These are phyloP conservation scores for Xylaria longipes DNA, from an alignment of 495 filamentous ascomycete genomes.

Conservation along the genomic window DNA sequence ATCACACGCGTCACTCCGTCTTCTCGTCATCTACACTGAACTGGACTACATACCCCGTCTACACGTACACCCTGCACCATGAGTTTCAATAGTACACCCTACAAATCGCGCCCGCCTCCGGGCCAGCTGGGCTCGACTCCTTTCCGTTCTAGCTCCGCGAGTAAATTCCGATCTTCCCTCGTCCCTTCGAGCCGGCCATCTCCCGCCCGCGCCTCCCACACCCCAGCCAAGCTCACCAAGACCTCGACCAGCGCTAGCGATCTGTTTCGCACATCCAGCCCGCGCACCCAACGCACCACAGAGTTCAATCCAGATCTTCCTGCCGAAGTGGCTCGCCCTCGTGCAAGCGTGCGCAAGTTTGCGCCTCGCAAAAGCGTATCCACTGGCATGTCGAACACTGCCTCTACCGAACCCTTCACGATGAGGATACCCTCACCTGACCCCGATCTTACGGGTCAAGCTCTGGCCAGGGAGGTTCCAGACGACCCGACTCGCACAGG, in stretches of 20 bases:
- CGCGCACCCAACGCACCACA: conserved; percentile 37
- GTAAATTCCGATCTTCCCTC: conserved; percentile 40
- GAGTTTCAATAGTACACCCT: conserved; percentile 36
- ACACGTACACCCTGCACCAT: conserved; percentile 24
- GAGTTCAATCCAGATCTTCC: conserved; percentile 48
- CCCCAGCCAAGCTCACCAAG: conserved; percentile 28
- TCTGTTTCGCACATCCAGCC: conserved; percentile 50
- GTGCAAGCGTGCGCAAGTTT: conserved; percentile 35
- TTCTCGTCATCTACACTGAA: not conserved
- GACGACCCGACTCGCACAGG: conserved; percentile 47
- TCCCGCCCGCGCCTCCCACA: conserved; percentile 26
- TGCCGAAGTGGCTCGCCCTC: conserved; percentile 29
- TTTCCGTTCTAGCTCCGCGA: conserved; percentile 39
- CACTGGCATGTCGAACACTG: conserved; percentile 45
- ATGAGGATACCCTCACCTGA: conserved; percentile 56
- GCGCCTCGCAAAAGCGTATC: conserved; percentile 31
- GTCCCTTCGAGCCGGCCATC: conserved; percentile 35
- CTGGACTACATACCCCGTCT: not conserved
- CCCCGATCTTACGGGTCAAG: conserved; percentile 53
- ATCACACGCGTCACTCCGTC: not conserved
- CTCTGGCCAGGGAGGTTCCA: conserved; percentile 51
- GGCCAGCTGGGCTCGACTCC: conserved; percentile 42
- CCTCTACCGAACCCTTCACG: conserved; percentile 51
- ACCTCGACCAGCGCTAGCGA: conserved; percentile 31
- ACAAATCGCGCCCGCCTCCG: conserved; percentile 39